A percentile compares a stretch with the other conserved stretches of the same genome.
Evolutionary conservation across 2,329 filamentous ascomycete genomes (phyloP).

Genomic region (Sporothrix phasma): DNA sequence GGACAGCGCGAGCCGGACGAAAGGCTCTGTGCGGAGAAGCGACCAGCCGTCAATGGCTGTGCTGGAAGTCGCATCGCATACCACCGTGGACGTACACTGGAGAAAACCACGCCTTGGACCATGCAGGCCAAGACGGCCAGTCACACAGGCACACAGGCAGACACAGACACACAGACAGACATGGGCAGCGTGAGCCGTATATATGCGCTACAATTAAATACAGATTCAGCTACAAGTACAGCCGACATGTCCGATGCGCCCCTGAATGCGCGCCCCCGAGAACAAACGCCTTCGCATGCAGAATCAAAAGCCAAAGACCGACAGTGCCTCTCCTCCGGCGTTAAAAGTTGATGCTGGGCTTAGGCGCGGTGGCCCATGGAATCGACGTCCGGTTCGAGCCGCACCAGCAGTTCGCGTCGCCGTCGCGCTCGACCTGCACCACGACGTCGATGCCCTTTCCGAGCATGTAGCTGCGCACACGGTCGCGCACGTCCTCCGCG

Average conservation of each 20-base stretch:
- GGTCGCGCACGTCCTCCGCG: conserved; percentile 70
- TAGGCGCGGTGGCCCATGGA: conserved; percentile 16
- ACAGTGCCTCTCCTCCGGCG: not conserved
- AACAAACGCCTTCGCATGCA: not conserved
- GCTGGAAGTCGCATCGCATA: no score
- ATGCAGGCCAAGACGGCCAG: no score
- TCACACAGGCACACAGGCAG: no score
- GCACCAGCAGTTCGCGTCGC: conserved; percentile 57
- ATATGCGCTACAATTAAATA: not conserved
- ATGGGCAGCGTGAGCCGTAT: not conserved
- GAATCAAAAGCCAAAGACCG: not conserved
- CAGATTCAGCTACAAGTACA: not conserved
- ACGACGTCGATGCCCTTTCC: conserved; percentile 69
- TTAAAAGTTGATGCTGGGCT: conserved; percentile 11
- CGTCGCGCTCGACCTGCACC: conserved; percentile 80
- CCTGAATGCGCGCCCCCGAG: not conserved
- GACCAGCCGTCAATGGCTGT: no score
- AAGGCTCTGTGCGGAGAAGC: no score
- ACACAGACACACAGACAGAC: not conserved
- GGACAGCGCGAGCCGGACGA: no score
- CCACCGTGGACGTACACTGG: no score
- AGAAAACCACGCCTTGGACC: no score
- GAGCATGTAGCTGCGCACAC: conserved; percentile 62
- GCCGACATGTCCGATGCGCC: not conserved
- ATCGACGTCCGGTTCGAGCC: conserved; percentile 31